Percentiles rank a stretch among this genome's conserved stretches.
These are phyloP conservation scores for Phaseolus coccineus DNA, from an alignment of 331 rosid species.

Conservation along the genomic window DNA sequence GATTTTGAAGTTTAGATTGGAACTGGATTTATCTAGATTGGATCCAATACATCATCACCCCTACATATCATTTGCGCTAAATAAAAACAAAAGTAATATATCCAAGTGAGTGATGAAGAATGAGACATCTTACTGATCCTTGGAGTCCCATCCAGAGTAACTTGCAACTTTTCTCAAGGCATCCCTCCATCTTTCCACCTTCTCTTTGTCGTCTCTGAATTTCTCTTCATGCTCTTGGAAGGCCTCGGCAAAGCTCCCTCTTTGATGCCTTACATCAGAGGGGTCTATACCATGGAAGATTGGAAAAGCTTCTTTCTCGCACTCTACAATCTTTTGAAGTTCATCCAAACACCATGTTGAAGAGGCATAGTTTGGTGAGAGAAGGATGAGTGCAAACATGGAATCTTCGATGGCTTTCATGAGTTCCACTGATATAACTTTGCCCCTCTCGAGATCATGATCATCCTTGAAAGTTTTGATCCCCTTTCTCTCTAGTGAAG, in stretches of 20 bases:
- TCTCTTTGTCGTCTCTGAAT: conserved; percentile 13
- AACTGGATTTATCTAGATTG: too few species aligned
- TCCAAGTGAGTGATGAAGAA: neutral
- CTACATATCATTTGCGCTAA: neutral
- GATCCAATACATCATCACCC: too few species aligned
- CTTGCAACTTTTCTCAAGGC: conserved; percentile 44
- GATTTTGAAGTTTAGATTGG: too few species aligned
- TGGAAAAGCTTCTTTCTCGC: conserved; percentile 34
- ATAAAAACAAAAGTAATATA: neutral
- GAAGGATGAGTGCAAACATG: conserved; percentile 48
- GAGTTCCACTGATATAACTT: conserved; percentile 43
- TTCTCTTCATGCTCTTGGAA: conserved; percentile 47
- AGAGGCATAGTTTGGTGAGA: conserved; percentile 55
- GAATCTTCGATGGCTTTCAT: conserved; percentile 45
- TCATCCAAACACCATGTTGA: conserved; percentile 59
- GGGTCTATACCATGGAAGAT: conserved; percentile 48
- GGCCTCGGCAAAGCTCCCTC: conserved; percentile 36
- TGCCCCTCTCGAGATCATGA: conserved; percentile 38
- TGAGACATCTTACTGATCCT: conserved; percentile 39
- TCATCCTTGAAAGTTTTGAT: conserved; percentile 52
- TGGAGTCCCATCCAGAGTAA: conserved; percentile 50
- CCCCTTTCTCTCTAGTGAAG: conserved; percentile 43
- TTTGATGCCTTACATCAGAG: conserved; percentile 49
- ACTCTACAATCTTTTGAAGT: conserved; percentile 44
- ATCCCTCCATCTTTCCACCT: conserved; percentile 42